Base-by-base conservation (phyloP, 164 flowering plant genomes). In the Piper betle region DNA sequence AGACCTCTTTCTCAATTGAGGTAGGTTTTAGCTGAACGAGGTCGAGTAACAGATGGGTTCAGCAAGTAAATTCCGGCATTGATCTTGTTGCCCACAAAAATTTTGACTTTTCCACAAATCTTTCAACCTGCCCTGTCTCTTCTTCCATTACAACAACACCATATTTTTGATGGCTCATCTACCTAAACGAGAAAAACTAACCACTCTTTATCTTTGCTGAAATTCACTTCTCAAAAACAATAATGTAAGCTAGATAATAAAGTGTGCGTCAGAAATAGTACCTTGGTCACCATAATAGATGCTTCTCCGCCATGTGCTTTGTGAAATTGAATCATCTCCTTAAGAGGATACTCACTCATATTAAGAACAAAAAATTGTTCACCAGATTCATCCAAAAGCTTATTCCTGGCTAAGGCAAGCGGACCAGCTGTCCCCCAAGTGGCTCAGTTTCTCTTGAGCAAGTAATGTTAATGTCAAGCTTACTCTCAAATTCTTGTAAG, bases 241-340 rank as follows among this genome's bases (percentile, higher is more conserved):
- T 46, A 46, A 6, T 25, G 33, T 25, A 25, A 25, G 33, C 33
- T 25, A 25, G 33, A 25, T 25, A 46, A 46, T 12, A 46, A 10
- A 46, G 15, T 46, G 3, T 3, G 12, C 15, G 50, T 6, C 8
- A 2, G 50, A 46, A 42, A 9, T 37, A 41, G 74, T 81, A 88
- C 99, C 91, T 94, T 90, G 71, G 97, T 94, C 4, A 94, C 99
- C 99, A 94, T 86, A 16, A 90, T 85, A 66, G 99, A 91, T 60
- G 96, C 97, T 66, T 91, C 97, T 60, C 91, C 97, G 53, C 96
- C 95, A 79, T 91, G 97, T 57, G 81, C 63, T 75, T 88, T 88
- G 75, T 94, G 99, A 74, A 94, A 94, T 53, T 77, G 83, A 55
- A 90, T 86, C 89, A 94, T 90, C 75, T 88, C 78, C 64, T 83